phyloP scores from a whole-genome alignment of 1,284 basidiomycete species.

The Microbotryum silenes-acaulis region DNA sequence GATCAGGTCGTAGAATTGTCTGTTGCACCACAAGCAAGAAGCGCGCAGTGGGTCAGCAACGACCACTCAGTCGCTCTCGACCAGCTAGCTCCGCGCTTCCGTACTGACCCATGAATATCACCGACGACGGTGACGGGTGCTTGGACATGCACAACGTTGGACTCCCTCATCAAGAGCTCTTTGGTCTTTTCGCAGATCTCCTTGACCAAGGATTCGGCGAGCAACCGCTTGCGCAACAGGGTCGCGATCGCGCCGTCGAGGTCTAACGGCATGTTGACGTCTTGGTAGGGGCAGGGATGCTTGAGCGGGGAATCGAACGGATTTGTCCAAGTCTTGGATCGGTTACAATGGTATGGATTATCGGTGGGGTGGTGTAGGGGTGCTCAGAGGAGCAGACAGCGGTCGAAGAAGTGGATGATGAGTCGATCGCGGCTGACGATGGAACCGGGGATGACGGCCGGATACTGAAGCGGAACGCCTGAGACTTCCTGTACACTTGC shows the following conservation, averaged over 20 bases:
- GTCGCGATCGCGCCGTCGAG: slow-evolving; percentile 54
- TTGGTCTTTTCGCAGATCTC: slow-evolving; percentile 99
- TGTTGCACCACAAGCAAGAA: slow-evolving; percentile 38
- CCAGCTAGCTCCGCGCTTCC: background rate
- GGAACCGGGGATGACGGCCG: background rate
- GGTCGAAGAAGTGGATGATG: background rate
- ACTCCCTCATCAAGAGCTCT: slow-evolving; percentile 96
- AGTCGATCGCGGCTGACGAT: background rate
- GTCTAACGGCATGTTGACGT: slow-evolving; percentile 22
- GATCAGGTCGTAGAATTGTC: slow-evolving; percentile 98
- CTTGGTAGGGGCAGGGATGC: too few relatives aligned
- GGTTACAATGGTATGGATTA: background rate
- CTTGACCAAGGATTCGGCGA: slow-evolving; percentile 81
- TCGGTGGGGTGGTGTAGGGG: background rate
- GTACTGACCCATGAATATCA: slow-evolving; percentile 91
- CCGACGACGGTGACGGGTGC: slow-evolving; percentile 99
- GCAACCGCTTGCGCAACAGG: slow-evolving; percentile 78
- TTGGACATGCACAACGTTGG: slow-evolving; percentile 94
- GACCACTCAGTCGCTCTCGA: too few relatives aligned
- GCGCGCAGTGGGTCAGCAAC: too few relatives aligned
- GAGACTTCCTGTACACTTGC: too few relatives aligned
- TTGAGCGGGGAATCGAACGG: background rate
- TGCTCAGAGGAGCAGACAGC: background rate
- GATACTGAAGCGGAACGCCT: too few relatives aligned
- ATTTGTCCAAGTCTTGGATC: background rate